Base-by-base conservation (phyloP, 2,329 filamentous ascomycete species). In the Penicillium sp. region DNA sequence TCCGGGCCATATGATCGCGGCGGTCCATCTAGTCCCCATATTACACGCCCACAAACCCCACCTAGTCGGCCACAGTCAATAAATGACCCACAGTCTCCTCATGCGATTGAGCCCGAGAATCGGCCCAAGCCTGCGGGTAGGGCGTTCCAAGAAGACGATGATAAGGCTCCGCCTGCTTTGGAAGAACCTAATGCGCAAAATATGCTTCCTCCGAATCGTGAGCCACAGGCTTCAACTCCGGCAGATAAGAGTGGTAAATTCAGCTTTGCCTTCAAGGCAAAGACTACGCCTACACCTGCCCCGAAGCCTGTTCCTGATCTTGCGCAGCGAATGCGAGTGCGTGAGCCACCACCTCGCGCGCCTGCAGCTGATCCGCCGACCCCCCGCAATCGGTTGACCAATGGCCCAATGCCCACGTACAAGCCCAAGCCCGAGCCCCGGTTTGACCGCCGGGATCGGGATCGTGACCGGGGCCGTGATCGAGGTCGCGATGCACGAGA, bases 191-290 rank as follows among this genome's bases (percentile, higher is more conserved):
- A 35, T 52, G 73, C 78, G 25, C 82, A 84, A 59, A 80, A 82
- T 57, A 85, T 86, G 77, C 83, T 83, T 33, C 84, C 84, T 22
- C 82, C 85, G 11, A 81, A 77, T 59, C 84, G 85, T 59, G 80
- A 85, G 42, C 78, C 83, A 2, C 81, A 84, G 22, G 80, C 82
- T 1, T 83, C 85, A 5, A 81, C 85, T n/a, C 81, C 84, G 61
- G 71, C 77, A 61, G 75, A 81, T 72, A 80, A 81, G 60, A 80
- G 80, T 2, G 87, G 87, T 48, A 95, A 94, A 77, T 96, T 97
- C 71, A 96, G 92, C 74, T 98, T 98, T 75, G 92, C 93, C 1
- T 92, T 98, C 76, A 97, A 97, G 74, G 85, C 88, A 59, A 94
- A 90, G 72, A 85, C 87, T 25, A 82, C 84, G 3, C 82, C 88